Conservation (phyloP, 164 flowering plant species). For the Platanus orientalis region DNA sequence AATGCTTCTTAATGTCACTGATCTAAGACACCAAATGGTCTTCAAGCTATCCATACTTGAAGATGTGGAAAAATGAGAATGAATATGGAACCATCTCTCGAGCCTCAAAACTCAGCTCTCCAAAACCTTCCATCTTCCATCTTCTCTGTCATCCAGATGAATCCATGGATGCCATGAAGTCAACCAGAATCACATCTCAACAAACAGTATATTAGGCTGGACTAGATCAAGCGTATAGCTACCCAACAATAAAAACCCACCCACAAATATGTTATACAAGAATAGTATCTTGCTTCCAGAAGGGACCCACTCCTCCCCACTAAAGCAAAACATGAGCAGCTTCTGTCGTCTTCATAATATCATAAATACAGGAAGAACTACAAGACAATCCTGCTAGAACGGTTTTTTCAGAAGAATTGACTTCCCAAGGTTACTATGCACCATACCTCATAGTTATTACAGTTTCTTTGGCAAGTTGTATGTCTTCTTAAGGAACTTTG, state of each 20-base stretch:
- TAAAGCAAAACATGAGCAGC: not conserved
- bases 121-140: not conserved
- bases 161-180: not conserved
- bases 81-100: not conserved
- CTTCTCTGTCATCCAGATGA: not conserved
- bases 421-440: not conserved
- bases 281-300: not conserved
- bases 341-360: not conserved
- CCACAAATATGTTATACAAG: conserved; percentile 5
- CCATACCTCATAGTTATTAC: conserved; percentile 12
- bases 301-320: not conserved
- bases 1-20: too few relatives aligned
- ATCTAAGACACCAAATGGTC: too few relatives aligned
- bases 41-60: too few relatives aligned
- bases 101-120: not conserved
- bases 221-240: not conserved
- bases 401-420: not conserved
- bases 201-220: not conserved
- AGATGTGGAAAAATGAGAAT: not conserved
- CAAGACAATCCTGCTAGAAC: not conserved
- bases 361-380: not conserved
- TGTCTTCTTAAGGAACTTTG: conserved; percentile 72
- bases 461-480: conserved; percentile 72
- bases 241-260: not conserved
- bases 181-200: not conserved